A percentile compares a stretch with the other conserved stretches of the same genome.
These are phyloP conservation scores for Cystofilobasidium ferigula DNA, from an alignment of 768 basidiomycete species.

Conservation along the genomic window DNA sequence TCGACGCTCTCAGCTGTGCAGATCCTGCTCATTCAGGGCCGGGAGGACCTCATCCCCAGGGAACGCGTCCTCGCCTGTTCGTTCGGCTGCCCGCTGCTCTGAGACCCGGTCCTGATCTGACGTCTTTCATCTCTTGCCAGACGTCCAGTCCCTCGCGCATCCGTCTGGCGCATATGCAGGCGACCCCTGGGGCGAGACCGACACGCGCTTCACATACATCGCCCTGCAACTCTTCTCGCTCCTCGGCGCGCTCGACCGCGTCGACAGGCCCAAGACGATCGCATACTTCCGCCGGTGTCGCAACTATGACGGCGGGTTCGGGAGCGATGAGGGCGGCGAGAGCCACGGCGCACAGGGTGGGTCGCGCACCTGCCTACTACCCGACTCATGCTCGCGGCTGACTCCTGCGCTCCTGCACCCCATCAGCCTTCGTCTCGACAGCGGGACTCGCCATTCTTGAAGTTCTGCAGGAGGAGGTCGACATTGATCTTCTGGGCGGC, in stretches of 20 bases:
- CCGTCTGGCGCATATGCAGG: constrained; percentile 75
- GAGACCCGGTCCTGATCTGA: background rate
- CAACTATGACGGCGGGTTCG: constrained; percentile 96
- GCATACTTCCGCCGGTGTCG: constrained; percentile 62
- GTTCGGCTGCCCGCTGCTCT: constrained; percentile 31
- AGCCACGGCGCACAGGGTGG: constrained; percentile 84
- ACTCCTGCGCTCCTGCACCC: background rate
- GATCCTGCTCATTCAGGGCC: constrained; percentile 74
- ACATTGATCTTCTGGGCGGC: constrained; percentile 69
- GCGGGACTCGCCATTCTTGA: constrained; percentile 80
- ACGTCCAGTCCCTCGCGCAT: constrained; percentile 66
- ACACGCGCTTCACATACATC: constrained; percentile 82
- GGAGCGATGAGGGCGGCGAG: constrained; percentile 70
- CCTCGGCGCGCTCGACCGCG: constrained; percentile 57
- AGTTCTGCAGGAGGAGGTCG: constrained; percentile 59
- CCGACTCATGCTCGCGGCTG: background rate
- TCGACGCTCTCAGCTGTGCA: constrained; percentile 86
- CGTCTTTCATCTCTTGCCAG: constrained; percentile 42
- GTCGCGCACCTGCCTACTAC: constrained; percentile 3
- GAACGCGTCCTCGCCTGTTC: constrained; percentile 64
- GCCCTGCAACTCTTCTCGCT: constrained; percentile 73
- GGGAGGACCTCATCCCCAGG: constrained; percentile 58
- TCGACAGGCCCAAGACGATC: constrained; percentile 58
- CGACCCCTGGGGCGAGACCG: constrained; percentile 80
- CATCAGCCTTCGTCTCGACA: constrained; percentile 73